Evolutionary conservation across 768 basidiomycete genomes (phyloP), one percentile per base, ranked within the genome.

Genomic region (Rhizopogon vesiculosus): DNA sequence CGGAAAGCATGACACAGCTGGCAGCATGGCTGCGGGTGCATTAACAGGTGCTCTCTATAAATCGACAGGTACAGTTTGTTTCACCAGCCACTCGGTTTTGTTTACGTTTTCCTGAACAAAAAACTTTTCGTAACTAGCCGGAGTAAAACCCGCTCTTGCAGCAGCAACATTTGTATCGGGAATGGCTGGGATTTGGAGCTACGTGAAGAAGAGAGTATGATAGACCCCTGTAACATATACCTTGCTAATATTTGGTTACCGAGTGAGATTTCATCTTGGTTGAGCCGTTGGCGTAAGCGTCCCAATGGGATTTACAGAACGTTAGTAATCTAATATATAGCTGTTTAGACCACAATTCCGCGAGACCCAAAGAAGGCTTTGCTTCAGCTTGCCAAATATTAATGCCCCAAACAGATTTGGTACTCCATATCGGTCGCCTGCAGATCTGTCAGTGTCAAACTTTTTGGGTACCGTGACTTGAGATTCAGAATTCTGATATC

Each of bases 151-250:
- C 62, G 92, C 92, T 59, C 74, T 95, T 54, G 89, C 89, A 56
- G 90, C 94, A 61, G 93, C 93, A 55, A 88, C 89, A 50, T 73
- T 97, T 62, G 88, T 94, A 73, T 93, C 93, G 62, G 89, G 86
- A 62, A 78, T 86, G 69, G 95, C 96, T 57, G 95, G 95, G 55
- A 76, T 85, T 57, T 99, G 96, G 96, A 92, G 93, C 74, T 89
- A 86, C 77, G 83, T 93, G 76, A 98, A 99, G 81, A 86, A 82
- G 76, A 86, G 79, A 66, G 80, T 95, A 74, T 91, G 80, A 88
- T 79, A 64, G 64, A 69, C 69, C 62, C 68, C 66, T 76, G 72
- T 72, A 72, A 63, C 48, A 60, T 66, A 72, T 72, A 70, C 62
- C 68, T 62, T 65, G 67, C 68, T 78, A 75, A 73, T 85, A 77